These are phyloP conservation scores for Colletotrichum lindemuthianum DNA, from an alignment of 2,329 filamentous ascomycete species.

Conservation along the genomic window DNA sequence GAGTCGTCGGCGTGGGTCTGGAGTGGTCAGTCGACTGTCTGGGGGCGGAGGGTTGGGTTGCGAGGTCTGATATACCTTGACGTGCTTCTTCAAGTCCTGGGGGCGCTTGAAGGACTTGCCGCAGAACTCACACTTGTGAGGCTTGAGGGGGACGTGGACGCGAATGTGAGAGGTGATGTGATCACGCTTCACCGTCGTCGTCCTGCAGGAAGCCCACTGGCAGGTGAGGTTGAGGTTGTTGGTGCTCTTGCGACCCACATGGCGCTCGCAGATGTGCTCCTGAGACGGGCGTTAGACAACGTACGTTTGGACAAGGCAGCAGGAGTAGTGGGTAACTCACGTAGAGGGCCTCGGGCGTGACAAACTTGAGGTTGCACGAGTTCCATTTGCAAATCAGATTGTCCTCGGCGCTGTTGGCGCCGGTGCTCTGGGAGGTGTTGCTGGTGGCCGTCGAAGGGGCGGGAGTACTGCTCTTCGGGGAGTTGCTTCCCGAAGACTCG, in stretches of 20 bases:
- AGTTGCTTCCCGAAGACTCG: slow-evolving; percentile 52
- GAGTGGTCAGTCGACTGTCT: slow-evolving; percentile 34
- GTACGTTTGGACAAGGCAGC: not conserved
- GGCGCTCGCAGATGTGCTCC: slow-evolving; percentile 98
- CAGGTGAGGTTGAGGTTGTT: slow-evolving; percentile 98
- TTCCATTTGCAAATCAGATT: slow-evolving; percentile 71
- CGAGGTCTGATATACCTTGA: slow-evolving; percentile 69
- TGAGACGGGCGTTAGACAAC: slow-evolving; percentile 48
- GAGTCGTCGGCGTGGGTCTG: slow-evolving; percentile 95
- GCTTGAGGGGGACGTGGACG: slow-evolving; percentile 98
- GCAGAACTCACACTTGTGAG: slow-evolving; percentile 98
- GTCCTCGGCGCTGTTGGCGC: slow-evolving; percentile 52
- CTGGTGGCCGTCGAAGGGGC: slow-evolving; percentile 61
- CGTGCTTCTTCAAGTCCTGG: slow-evolving; percentile 98
- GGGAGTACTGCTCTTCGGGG: slow-evolving; percentile 64
- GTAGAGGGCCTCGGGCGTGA: slow-evolving; percentile 67
- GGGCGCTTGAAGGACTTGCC: slow-evolving; percentile 99
- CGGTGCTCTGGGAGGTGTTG: slow-evolving; percentile 55
- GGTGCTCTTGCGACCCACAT: slow-evolving; percentile 98
- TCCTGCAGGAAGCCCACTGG: slow-evolving; percentile 95
- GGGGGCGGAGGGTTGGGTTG: not conserved
- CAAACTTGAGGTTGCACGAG: slow-evolving; percentile 68
- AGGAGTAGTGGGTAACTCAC: slow-evolving; percentile 52
- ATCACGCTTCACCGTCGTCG: slow-evolving; percentile 97
- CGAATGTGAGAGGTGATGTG: slow-evolving; percentile 99